Evolutionary conservation across 1,284 basidiomycete genomes (phyloP).

Genomic region (Leccinum griseonigrum): DNA sequence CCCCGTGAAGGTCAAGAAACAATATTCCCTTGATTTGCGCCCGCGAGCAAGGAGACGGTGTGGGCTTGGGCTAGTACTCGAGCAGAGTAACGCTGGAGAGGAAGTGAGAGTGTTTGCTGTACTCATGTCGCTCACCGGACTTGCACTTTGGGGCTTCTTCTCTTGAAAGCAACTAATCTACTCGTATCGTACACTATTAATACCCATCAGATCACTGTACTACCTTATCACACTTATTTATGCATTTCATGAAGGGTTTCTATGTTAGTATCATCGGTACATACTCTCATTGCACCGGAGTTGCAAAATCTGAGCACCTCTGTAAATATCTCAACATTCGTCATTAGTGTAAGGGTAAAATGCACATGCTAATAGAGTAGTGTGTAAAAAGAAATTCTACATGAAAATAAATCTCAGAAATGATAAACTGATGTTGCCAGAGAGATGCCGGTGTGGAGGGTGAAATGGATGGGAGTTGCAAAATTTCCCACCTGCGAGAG

Average conservation of each 20-base stretch:
- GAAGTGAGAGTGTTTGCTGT: constrained; percentile 63
- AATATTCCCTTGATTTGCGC: constrained; percentile 24
- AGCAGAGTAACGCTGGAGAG: constrained; percentile 63
- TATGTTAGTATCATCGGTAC: too few relatives aligned
- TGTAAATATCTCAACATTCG: neutral
- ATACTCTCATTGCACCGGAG: neutral
- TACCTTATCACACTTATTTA: too few relatives aligned
- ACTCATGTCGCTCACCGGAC: constrained; percentile 48
- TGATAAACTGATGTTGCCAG: neutral
- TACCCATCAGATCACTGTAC: too few relatives aligned
- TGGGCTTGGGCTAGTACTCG: constrained; percentile 46
- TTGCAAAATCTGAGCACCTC: neutral
- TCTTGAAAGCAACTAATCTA: constrained; percentile 12
- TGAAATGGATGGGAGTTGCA: neutral
- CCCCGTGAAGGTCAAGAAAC: constrained; percentile 16
- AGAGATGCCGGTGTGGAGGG: neutral
- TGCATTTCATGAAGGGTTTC: too few relatives aligned
- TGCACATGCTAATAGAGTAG: neutral
- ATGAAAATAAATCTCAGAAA: neutral
- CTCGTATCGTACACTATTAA: neutral
- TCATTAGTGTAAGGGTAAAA: neutral
- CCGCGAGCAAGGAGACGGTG: constrained; percentile 35
- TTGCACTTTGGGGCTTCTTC: constrained; percentile 57
- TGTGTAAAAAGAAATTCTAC: neutral
- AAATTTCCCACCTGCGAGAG: neutral